These are phyloP conservation scores for Micromonas pusilla DNA, from an alignment of 139 green algal genomes.

Conservation along the genomic window DNA sequence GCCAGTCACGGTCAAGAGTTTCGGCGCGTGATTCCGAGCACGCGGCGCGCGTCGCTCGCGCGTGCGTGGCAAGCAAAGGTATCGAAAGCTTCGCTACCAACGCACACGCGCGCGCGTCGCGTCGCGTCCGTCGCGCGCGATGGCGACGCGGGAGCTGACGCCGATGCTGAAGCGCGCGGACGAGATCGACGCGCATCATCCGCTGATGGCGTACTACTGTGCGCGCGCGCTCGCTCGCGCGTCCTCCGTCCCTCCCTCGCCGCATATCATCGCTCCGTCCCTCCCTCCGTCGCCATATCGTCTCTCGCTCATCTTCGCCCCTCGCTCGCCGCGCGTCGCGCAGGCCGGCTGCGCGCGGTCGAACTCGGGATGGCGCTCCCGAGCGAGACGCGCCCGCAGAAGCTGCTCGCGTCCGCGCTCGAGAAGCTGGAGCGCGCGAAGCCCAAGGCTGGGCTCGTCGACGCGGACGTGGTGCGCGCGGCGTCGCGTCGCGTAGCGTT, in stretches of 20 bases:
- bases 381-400: neutral
- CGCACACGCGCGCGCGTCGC: neutral
- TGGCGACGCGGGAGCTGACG: constrained; percentile 20
- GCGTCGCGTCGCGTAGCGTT: too few relatives aligned
- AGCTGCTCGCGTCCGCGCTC: neutral
- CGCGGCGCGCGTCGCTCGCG: neutral
- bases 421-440: neutral
- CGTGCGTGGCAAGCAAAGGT: neutral
- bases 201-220: constrained; percentile 42
- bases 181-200: constrained; percentile 39
- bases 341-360: neutral
- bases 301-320: too few relatives aligned
- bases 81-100: neutral
- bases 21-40: neutral
- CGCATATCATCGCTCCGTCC: neutral
- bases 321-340: too few relatives aligned
- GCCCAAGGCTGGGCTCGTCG: neutral
- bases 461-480: too few relatives aligned
- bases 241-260: neutral
- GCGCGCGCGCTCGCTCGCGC: neutral
- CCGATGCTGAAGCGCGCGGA: constrained; percentile 39
- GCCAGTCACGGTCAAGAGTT: neutral
- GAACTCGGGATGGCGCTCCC: neutral
- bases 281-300: neutral
- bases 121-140: neutral